Base-by-base conservation (phyloP, 2,329 filamentous ascomycete species). In the Neofusicoccum laricinum region DNA sequence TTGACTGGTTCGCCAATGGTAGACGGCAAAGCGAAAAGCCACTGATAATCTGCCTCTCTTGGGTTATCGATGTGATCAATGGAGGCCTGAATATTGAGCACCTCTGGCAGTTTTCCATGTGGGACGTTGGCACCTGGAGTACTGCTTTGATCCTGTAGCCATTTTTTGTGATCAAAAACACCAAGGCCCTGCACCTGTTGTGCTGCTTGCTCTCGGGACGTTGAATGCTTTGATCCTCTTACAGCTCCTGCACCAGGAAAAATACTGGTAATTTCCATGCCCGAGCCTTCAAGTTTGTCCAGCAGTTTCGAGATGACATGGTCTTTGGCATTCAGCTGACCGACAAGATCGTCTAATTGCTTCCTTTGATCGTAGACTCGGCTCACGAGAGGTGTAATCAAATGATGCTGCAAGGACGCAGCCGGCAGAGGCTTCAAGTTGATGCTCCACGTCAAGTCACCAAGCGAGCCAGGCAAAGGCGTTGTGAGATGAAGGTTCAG, bases 371-470 rank as follows among this genome's bases (percentile, higher is more conserved):
- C 75, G 36, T 80, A 77, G 17, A 82, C 80, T 21, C 81, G 80
- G 25, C 76, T 75, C 34, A 88, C 72, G 15, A 87, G 74, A 2
- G 86, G 86, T 5, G 82, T 72, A 10, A 88, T 76, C 21, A 89
- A 72, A 51, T 83, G 77, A 49, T 75, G 74, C 12, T 80, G 82
- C n/a, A 86, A 70, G 3, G 73, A 74, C 5, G 74, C 73, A 4
- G 78, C 71, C 1, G 76, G 67, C 36, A 77, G 75, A 55, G 45
- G 36, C 5, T 41, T 14, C 10, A 51, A 36, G 38, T 82, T 76
- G 64, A 93, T 80, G 0, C 82, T 83, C 91, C 91, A 94, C 66
- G 79, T 78, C 40, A 94, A 78, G 4, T 86, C 82, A 53, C 82
- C 79, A 34, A 93, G 79, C 1, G 86, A 86, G n/a, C 79, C 75